Evolutionary conservation across 345 rosid genomes (phyloP).

Genomic region (Camelina neglecta): DNA sequence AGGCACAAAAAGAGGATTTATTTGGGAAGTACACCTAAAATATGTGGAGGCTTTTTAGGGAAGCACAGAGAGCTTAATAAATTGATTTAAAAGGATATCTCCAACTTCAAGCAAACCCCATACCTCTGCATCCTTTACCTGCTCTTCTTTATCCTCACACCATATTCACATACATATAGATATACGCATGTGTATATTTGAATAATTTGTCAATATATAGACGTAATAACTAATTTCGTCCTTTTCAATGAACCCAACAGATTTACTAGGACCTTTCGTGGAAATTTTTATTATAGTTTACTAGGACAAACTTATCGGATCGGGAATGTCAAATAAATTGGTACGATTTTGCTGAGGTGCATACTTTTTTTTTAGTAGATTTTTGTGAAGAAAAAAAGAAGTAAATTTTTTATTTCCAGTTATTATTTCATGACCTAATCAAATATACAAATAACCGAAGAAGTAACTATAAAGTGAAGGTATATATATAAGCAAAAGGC

Average conservation of each 20-base stretch:
- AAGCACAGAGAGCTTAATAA: slow-evolving; percentile 27
- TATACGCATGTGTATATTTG: slow-evolving; percentile 13
- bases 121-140: slow-evolving; percentile 49
- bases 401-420: neutral
- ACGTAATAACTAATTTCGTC: slow-evolving; percentile 42
- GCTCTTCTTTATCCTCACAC: slow-evolving; percentile 40
- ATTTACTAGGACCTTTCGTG: slow-evolving; percentile 27
- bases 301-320: slow-evolving; percentile 27
- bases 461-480: neutral
- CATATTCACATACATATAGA: slow-evolving; percentile 12
- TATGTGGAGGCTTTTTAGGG: slow-evolving; percentile 31
- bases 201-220: slow-evolving; percentile 31
- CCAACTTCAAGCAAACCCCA: slow-evolving; percentile 48
- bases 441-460: neutral
- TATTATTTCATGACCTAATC: neutral
- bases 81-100: slow-evolving; percentile 34
- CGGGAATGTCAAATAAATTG: neutral
- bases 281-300: slow-evolving; percentile 23
- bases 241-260: slow-evolving; percentile 34
- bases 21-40: slow-evolving; percentile 36
- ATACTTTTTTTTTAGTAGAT: neutral
- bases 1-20: neutral
- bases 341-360: neutral
- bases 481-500: neutral
- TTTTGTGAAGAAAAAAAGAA: neutral